These are phyloP conservation scores for Epichloe coenophiala DNA, from an alignment of 2,329 filamentous ascomycete species.

Conservation along the genomic window DNA sequence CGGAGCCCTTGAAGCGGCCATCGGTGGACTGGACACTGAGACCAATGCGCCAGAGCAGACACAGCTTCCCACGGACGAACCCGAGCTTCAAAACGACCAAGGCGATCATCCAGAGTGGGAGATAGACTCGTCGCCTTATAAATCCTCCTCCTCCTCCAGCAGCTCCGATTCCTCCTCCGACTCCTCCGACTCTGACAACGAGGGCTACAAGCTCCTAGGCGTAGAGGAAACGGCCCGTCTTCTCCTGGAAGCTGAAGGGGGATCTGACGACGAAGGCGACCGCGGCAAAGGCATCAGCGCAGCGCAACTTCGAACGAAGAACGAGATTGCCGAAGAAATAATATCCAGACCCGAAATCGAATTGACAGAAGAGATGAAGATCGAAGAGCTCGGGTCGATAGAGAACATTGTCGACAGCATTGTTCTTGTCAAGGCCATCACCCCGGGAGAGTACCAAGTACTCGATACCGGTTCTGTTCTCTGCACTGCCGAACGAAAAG, in stretches of 20 bases:
- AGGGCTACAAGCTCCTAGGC: constrained; percentile 59
- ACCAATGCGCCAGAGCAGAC: constrained; percentile 6
- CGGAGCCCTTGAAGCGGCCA: constrained; percentile 29
- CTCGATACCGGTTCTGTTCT: constrained; percentile 75
- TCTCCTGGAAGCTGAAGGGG: constrained; percentile 74
- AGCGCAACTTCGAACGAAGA: constrained; percentile 59
- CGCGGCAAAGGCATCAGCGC: constrained; percentile 24
- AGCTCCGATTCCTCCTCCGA: constrained; percentile 46
- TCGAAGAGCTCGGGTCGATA: constrained; percentile 62
- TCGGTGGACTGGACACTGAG: constrained; percentile 21
- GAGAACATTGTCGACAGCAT: constrained; percentile 68
- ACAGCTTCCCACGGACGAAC: constrained; percentile 3
- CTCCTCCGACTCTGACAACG: constrained; percentile 41
- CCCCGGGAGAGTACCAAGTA: constrained; percentile 71
- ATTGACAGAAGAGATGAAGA: constrained; percentile 64
- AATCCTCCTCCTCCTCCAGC: constrained; percentile 49
- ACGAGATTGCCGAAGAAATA: constrained; percentile 55
- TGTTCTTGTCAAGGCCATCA: constrained; percentile 64
- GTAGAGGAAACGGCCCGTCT: constrained; percentile 74
- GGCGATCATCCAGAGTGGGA: constrained; percentile 67
- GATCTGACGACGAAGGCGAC: constrained; percentile 64
- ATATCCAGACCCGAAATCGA: constrained; percentile 63
- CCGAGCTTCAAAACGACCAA: constrained; percentile 19
- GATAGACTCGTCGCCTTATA: constrained; percentile 61
- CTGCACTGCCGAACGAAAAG: constrained; percentile 58